Base-by-base conservation (phyloP, 2,329 filamentous ascomycete genomes). In the Teratosphaeriaceae sp. region DNA sequence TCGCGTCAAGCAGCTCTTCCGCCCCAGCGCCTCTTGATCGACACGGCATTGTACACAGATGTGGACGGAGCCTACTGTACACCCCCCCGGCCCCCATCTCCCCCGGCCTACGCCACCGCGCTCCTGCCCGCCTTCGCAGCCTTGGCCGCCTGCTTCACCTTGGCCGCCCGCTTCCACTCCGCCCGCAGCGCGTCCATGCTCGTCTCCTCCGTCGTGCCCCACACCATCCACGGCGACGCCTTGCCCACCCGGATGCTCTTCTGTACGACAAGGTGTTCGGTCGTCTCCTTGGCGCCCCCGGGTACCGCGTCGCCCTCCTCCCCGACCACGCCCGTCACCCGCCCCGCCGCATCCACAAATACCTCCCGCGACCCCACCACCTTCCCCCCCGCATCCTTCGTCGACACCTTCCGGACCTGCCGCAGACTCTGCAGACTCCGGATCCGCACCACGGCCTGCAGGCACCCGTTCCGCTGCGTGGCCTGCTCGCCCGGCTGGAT, bases 181-280 rank as follows among this genome's bases (percentile, higher is more conserved):
- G 39, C 63, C 21, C 58, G 52, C 15, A 72, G 47, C 43, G 65
- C 60, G 12, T 65, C 54, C 38, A 69, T 36, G 15, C 59, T 66
- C 6, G 65, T 70, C 46, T 71, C 67, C 21, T 63, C 62, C 35
- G 65, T 54, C 43, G 65, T 65, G 3, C 73, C 73, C 73, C 73
- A 76, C 39, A 75, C 56, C 48, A 65, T 68, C 73, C 73, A 76
- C 13, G 62, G 56, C 11, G 61, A 60, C 30, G 68, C 59, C 46
- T 65, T 59, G 7, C 68, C 65, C 22, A 60, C 60, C 54, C 66
- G 61, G 26, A 65, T 55, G 24, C 68, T 49, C 55, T 68, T 66
- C 59, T 76, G 73, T 19, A 76, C 52, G 12, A 76, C 72, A 22
- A 76, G 52, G 47, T 76, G 74, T 54, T 76, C 73, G 2, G 60